phyloP scores from a whole-genome alignment of 108 stramenopile genomes.

The Skeletonema menzelii region DNA sequence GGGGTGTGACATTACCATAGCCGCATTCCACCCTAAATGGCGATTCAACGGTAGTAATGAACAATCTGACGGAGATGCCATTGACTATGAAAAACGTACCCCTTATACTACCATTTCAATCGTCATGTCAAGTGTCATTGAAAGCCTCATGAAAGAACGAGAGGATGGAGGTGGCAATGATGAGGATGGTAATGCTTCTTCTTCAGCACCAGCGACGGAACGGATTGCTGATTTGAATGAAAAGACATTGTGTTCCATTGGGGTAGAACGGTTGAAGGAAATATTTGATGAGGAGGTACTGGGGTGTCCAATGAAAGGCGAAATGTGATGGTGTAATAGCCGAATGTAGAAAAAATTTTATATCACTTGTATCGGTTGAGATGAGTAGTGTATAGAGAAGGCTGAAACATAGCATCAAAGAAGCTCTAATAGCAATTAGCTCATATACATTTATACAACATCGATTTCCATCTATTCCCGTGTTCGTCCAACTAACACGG shows the following conservation, averaged over 20 bases:
- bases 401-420: not conserved
- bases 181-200: not conserved
- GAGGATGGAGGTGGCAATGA: not conserved
- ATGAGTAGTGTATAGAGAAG: not conserved
- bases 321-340: not conserved
- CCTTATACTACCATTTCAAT: constrained; percentile 72
- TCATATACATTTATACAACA: not conserved
- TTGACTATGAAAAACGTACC: constrained; percentile 65
- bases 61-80: constrained; percentile 14
- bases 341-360: too few species aligned
- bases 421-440: not conserved
- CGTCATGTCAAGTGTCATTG: constrained; percentile 67
- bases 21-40: constrained; percentile 82
- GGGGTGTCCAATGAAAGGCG: not conserved
- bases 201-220: constrained; percentile 53
- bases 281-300: constrained; percentile 36
- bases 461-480: not conserved
- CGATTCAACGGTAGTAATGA: constrained; percentile 30
- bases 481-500: not conserved
- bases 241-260: constrained; percentile 39
- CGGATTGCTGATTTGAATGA: constrained; percentile 63
- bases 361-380: too few species aligned
- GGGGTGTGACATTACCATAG: constrained; percentile 59
- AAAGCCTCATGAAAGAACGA: constrained; percentile 25
- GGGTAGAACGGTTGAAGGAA: constrained; percentile 35